Conservation (phyloP, 352 stramenopile species). For the Nothophytophthora sp. region DNA sequence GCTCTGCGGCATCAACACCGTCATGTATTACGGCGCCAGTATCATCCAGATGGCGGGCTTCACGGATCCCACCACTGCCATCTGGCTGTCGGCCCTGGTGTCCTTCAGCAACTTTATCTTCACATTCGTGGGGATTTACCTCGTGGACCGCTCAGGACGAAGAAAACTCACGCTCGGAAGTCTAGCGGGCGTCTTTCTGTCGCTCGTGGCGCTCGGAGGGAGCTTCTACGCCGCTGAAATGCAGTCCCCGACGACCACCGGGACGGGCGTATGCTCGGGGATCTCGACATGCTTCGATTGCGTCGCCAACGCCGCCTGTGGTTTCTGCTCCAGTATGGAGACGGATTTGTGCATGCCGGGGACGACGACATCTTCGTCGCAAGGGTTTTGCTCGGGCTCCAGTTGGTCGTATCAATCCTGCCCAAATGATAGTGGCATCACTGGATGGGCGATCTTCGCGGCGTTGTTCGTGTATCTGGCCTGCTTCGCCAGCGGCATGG, state of each 20-base stretch:
- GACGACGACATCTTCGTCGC: conserved; percentile 5
- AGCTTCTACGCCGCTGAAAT: conserved; percentile 33
- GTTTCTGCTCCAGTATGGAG: conserved; percentile 23
- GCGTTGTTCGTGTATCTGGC: conserved; percentile 75
- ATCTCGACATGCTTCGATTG: conserved; percentile 71
- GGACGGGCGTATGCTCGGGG: conserved; percentile 33
- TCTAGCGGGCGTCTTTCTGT: conserved; percentile 23
- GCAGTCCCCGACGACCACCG: conserved; percentile 16
- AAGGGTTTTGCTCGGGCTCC: conserved; percentile 17
- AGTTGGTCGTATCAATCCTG: conserved; percentile 56
- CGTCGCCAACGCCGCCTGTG: conserved; percentile 56
- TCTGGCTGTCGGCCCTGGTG: conserved; percentile 79
- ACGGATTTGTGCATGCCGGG: conserved; percentile 31
- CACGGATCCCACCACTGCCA: conserved; percentile 60
- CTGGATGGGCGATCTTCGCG: conserved; percentile 58
- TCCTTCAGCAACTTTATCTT: conserved; percentile 43
- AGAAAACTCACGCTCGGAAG: conserved; percentile 29
- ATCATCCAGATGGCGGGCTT: conserved; percentile 87
- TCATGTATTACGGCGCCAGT: conserved; percentile 87
- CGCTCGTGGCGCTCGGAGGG: conserved; percentile 20
- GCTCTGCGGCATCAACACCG: conserved; percentile 87
- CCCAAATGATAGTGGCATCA: conserved; percentile 32
- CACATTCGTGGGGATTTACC: conserved; percentile 36
- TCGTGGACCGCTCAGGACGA: conserved; percentile 27
- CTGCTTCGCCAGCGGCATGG: conserved; percentile 81